Base-by-base conservation (phyloP, 2,329 filamentous ascomycete species). In the Zasmidium angulare region DNA sequence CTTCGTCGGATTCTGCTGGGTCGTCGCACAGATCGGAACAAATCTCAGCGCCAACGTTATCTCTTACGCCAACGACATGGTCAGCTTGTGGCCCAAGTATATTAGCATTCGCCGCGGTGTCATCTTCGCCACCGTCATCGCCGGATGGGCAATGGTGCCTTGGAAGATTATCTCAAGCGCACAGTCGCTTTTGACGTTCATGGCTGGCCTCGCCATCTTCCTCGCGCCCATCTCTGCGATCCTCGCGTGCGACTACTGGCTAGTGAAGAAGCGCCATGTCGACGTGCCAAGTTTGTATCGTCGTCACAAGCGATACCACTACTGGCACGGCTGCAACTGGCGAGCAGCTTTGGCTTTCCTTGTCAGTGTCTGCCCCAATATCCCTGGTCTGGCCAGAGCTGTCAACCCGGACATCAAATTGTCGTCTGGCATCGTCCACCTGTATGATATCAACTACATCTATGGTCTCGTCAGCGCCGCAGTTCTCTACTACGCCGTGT, bases 381-480 rank as follows among this genome's bases (percentile, higher is more conserved):
- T 88, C 1, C 85, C 85, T 0, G 85, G 67, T 11, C 76, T 88
- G 59, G 78, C 79, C 17, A 69, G 75, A 29, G 72, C 70, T 0
- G 76, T 80, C 55, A 79, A 79, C 53, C 61, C 72, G 0, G 68
- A 56, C 14, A 74, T 80, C 19, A 64, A 73, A 1, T 73, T 77
- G 0, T 79, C 79, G 0, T 74, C 75, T 0, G 86, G 86, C 0
- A 74, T 78, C 0, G 71, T 76, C 46, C 80, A 77, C 55, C 78
- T 87, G 3, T 89, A 88, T 68, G 79, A 82, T 23, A 86, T 89
- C 68, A 85, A 86, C n/a, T 89, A 86, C 82, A 69, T 89, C 19
- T 78, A 87, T 51, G 86, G 86, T 0, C 88, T 89, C 63, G 74
- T 80, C 10, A 24, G 72, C 0, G 84, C 83, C 7, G 80, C 82